A percentile compares a stretch with the other conserved stretches of the same genome.
These are phyloP conservation scores for Lycium ferocissimum DNA, from an alignment of 257 asterid genomes.

Conservation along the genomic window DNA sequence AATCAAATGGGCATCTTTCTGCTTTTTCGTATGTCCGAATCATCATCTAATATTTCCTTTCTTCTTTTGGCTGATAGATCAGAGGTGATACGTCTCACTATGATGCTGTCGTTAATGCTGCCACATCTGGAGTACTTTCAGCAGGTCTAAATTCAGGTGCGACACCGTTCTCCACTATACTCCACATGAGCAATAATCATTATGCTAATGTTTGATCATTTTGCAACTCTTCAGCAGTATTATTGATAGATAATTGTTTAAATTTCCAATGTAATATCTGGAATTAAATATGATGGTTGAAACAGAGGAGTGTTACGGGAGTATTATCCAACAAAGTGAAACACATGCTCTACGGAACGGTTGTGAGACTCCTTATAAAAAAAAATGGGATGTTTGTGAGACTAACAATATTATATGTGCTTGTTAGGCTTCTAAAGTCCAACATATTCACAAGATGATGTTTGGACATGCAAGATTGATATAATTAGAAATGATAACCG, in stretches of 20 bases:
- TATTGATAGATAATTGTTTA: not conserved
- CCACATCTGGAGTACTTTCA: slow-evolving; percentile 91
- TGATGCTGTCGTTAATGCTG: slow-evolving; percentile 96
- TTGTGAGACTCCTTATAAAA: not conserved
- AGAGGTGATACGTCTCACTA: slow-evolving; percentile 96
- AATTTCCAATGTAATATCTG: slow-evolving; percentile 15
- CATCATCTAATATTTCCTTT: not conserved
- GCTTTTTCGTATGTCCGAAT: not conserved
- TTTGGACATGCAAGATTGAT: not conserved
- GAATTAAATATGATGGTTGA: slow-evolving; percentile 22
- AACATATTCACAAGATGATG: not conserved
- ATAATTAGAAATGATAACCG: not conserved
- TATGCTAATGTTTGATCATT: not conserved
- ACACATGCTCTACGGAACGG: not conserved
- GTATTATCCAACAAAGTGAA: not conserved
- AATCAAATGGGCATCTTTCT: not conserved
- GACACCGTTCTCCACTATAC: not conserved
- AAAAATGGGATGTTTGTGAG: not conserved
- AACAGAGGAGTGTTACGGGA: not conserved
- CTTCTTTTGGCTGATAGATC: slow-evolving; percentile 53
- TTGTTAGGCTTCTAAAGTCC: not conserved
- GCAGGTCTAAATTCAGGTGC: slow-evolving; percentile 87
- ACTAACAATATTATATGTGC: not conserved
- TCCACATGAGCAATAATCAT: slow-evolving; percentile 6
- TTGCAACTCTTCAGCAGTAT: not conserved